A percentile compares a stretch with the other conserved stretches of the same genome.
Evolutionary conservation across 2,329 filamentous ascomycete genomes (phyloP).

Genomic region (Penicillium nordicum): DNA sequence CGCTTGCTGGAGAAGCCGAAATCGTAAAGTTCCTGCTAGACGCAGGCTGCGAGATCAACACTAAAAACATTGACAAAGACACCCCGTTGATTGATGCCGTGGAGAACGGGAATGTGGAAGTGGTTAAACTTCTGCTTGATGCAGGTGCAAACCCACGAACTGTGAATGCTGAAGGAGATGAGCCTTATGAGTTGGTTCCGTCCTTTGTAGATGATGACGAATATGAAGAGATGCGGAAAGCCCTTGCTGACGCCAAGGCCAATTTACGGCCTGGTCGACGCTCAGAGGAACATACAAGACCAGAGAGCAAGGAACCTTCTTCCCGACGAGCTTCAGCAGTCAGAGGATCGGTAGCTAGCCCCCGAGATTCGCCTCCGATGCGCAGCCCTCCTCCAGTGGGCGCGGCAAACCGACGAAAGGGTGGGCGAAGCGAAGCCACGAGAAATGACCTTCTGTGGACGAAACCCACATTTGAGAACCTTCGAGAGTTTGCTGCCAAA

Average conservation of each 20-base stretch:
- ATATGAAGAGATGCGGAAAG: slow-evolving; percentile 71
- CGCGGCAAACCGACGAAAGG: slow-evolving; percentile 40
- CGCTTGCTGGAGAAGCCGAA: slow-evolving; percentile 78
- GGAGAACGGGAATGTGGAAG: slow-evolving; percentile 87
- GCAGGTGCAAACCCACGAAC: slow-evolving; percentile 89
- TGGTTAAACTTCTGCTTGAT: slow-evolving; percentile 77
- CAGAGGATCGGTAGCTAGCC: slow-evolving; percentile 29
- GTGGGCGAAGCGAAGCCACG: slow-evolving; percentile 49
- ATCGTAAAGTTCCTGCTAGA: slow-evolving; percentile 85
- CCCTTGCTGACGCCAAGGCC: slow-evolving; percentile 62
- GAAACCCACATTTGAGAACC: slow-evolving; percentile 48
- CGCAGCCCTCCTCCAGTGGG: slow-evolving; percentile 41
- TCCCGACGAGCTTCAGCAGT: slow-evolving; percentile 44
- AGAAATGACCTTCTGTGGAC: slow-evolving; percentile 51
- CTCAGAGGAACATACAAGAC: slow-evolving; percentile 42
- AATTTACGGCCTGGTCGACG: slow-evolving; percentile 49
- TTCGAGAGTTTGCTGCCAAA: slow-evolving; percentile 49
- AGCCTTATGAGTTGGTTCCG: slow-evolving; percentile 79
- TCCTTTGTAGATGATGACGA: slow-evolving; percentile 64
- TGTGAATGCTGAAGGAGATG: slow-evolving; percentile 86
- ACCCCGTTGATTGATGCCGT: slow-evolving; percentile 94
- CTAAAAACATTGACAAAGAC: slow-evolving; percentile 74
- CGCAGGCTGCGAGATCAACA: slow-evolving; percentile 80
- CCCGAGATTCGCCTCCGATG: slow-evolving; percentile 44
- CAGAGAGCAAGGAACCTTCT: slow-evolving; percentile 35